A percentile compares a stretch with the other conserved stretches of the same genome.
These are phyloP conservation scores for Xylaria sp. DNA, from an alignment of 2,329 filamentous ascomycete genomes.

Conservation along the genomic window DNA sequence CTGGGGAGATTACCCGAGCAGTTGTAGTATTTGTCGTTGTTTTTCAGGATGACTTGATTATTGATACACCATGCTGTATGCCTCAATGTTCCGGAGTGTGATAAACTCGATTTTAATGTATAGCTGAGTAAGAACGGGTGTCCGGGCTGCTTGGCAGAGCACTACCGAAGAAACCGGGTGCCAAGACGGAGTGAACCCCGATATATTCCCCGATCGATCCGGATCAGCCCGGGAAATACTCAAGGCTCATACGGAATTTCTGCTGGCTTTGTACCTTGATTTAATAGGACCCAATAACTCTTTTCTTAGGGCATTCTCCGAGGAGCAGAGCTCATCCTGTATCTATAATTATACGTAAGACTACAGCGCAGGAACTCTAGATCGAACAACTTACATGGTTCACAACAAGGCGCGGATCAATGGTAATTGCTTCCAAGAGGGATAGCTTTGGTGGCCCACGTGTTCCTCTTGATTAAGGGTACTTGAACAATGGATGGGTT, in stretches of 20 bases:
- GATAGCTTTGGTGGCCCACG: not conserved
- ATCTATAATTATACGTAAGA: not conserved
- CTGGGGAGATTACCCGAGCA: no score
- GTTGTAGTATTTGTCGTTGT: not conserved
- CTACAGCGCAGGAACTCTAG: not conserved
- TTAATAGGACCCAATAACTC: not conserved
- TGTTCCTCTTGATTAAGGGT: not conserved
- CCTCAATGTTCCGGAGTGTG: not conserved
- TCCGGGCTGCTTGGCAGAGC: not conserved
- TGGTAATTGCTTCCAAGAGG: not conserved
- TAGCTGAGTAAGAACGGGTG: not conserved
- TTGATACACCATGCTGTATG: not conserved
- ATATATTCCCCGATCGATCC: constrained; percentile 3
- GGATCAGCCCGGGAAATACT: not conserved
- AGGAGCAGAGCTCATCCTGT: not conserved
- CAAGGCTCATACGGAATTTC: not conserved
- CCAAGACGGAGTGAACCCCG: constrained; percentile 17
- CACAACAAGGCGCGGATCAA: not conserved
- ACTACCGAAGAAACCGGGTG: constrained; percentile 4
- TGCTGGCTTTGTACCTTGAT: not conserved
- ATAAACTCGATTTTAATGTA: not conserved
- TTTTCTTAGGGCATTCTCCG: not conserved
- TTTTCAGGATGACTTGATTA: not conserved
- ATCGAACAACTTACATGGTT: not conserved
- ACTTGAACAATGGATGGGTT: not conserved